Evolutionary conservation across 345 rosid genomes (phyloP), one percentile per base, ranked within the genome.

Genomic region (Bretschneidera sinensis): DNA sequence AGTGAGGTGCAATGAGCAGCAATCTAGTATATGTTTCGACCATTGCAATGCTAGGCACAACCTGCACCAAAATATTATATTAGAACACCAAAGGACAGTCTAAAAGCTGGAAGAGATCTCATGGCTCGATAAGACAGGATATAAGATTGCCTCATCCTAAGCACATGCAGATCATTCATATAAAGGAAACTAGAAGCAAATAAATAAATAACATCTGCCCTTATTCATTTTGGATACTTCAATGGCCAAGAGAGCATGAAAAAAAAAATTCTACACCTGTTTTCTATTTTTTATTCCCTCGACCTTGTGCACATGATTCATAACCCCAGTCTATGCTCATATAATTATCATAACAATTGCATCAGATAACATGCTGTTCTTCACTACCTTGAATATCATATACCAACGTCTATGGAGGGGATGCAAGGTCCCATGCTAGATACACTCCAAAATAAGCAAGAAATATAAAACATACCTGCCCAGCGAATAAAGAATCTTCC

Each of bases 41-140:
- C 95, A 94, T 90, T 60, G 99, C 97, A 65, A 94, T 86, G 80
- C 91, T 94, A 49, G 99, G 95, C 73, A 94, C 84, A 77, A 74
- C 95, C 99, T 94, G 85, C 81, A 76, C 21, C 57, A 24, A 66
- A 63, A 64, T 61, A 63, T 59, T 64, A 55, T 45, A 60, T 22
- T 57, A 63, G 17, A 43, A 63, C 56, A 63, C 17, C 7, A 61
- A 45, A 54, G 21, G 21, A 43, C n/a, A 55, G 55, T 11, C 1
- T 13, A 39, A 39, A 39, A 39, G 45, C 45, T 39, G 45, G 45
- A 4, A 1, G 9, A 9, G 10, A 39, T 39, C 11, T 39, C 10
- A 39, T 4, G 16, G 16, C 1, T 11, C 45, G 10, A 11, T 39
- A 39, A 4, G 1, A 39, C 45, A 39, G 5, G 8, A 28, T 2